phyloP scores from a whole-genome alignment of 2,329 filamentous ascomycete genomes.

The Talaromyces sp. region DNA sequence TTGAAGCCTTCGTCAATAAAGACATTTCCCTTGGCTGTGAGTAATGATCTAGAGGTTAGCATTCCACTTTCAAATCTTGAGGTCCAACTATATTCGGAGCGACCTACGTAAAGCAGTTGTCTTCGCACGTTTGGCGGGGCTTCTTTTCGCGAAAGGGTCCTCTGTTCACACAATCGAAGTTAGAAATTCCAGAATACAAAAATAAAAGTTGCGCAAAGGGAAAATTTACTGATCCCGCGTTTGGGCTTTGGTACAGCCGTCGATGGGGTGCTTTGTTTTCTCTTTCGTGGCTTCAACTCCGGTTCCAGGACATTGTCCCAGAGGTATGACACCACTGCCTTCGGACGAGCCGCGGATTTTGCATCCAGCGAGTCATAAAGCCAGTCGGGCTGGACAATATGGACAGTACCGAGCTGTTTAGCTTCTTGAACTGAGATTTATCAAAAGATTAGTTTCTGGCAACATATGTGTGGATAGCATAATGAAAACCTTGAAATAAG shows the following conservation, averaged over 20 bases:
- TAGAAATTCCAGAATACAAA: background rate
- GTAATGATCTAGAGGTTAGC: background rate
- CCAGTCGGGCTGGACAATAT: slow-evolving; percentile 54
- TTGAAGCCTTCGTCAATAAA: slow-evolving; percentile 63
- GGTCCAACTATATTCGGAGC: background rate
- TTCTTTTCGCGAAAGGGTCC: background rate
- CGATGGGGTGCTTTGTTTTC: background rate
- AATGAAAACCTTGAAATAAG: background rate
- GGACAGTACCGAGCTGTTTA: slow-evolving; percentile 37
- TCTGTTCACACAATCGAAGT: background rate
- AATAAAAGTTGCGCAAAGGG: background rate
- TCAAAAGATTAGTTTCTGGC: too few relatives aligned
- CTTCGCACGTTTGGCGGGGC: background rate
- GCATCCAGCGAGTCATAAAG: slow-evolving; percentile 47
- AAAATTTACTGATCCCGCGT: background rate
- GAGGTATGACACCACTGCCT: slow-evolving; percentile 37
- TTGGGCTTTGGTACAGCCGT: background rate
- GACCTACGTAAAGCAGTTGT: background rate
- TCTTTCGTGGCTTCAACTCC: slow-evolving; percentile 13
- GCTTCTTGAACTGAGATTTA: slow-evolving; percentile 45
- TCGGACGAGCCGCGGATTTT: slow-evolving; percentile 34
- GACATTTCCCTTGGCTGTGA: slow-evolving; percentile 45
- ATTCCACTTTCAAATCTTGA: background rate
- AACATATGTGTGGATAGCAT: background rate
- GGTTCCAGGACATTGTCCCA: slow-evolving; percentile 43